phyloP scores from a whole-genome alignment of 495 filamentous ascomycete species.

The Aspergillus campestris region DNA sequence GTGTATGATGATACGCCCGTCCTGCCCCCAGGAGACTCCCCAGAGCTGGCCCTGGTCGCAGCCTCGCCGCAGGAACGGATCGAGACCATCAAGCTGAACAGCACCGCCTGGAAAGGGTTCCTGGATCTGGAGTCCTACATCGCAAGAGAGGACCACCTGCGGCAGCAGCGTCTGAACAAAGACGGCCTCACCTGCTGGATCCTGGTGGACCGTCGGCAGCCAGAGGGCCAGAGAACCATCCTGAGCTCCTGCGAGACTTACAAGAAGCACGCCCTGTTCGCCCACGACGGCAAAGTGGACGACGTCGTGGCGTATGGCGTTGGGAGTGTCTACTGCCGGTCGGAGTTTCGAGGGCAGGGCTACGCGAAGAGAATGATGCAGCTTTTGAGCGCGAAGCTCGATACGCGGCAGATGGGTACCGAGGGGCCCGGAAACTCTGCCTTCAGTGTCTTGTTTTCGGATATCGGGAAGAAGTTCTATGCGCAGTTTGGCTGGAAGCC shows the following conservation, averaged over 20 bases:
- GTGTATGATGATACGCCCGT: constrained; percentile 9
- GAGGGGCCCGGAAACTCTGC: constrained; percentile 29
- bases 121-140: constrained; percentile 64
- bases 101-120: constrained; percentile 60
- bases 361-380: constrained; percentile 70
- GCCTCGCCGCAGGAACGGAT: constrained; percentile 59
- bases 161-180: constrained; percentile 54
- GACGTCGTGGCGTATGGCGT: constrained; percentile 72
- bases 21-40: constrained; percentile 51
- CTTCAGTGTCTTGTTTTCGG: constrained; percentile 79
- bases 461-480: constrained; percentile 94
- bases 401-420: constrained; percentile 43
- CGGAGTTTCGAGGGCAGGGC: constrained; percentile 60
- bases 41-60: constrained; percentile 55
- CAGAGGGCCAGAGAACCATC: constrained; percentile 48
- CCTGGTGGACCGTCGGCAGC: constrained; percentile 51
- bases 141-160: constrained; percentile 63
- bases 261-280: constrained; percentile 61
- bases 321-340: constrained; percentile 77
- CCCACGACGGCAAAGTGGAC: constrained; percentile 39
- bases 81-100: constrained; percentile 58
- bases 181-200: constrained; percentile 82
- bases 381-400: constrained; percentile 43
- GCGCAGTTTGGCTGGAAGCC: constrained; percentile 71
- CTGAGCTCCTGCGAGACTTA: constrained; percentile 79